These are phyloP conservation scores for Smittium culicis DNA, from an alignment of 371 early-diverging fungal species.

Conservation along the genomic window DNA sequence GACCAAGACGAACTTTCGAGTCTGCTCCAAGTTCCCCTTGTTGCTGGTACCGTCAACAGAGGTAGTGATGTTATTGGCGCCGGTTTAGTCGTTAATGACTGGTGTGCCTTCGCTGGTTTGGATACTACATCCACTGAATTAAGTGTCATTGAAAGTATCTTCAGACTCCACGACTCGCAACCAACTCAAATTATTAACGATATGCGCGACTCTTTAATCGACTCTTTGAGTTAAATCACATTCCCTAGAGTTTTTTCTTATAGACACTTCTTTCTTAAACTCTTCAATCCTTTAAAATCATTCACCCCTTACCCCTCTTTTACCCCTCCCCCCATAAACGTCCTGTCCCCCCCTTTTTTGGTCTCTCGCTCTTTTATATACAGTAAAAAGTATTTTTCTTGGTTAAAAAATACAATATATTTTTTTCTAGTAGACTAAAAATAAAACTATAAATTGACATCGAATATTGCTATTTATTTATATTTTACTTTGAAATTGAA, in stretches of 20 bases:
- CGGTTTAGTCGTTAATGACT: conserved; percentile 98
- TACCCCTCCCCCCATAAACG: no score
- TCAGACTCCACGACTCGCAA: conserved; percentile 86
- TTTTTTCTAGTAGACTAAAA: no score
- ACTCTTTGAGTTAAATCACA: conserved; percentile 54
- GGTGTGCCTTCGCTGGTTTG: conserved; percentile 95
- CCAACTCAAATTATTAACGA: conserved; percentile 83
- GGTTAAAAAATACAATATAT: no score
- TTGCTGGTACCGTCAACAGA: conserved; percentile 98
- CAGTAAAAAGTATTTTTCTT: no score
- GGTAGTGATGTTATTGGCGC: conserved; percentile 98
- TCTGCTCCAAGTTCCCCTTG: conserved; percentile 93
- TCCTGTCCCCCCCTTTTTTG: no score
- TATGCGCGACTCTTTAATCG: conserved; percentile 86
- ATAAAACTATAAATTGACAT: no score
- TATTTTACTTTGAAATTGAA: no score
- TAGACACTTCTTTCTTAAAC: no score
- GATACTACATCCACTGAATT: conserved; percentile 98
- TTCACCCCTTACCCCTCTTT: no score
- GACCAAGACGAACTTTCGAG: conserved; percentile 98
- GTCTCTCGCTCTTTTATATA: no score
- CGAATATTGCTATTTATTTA: no score
- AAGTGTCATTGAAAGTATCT: conserved; percentile 96
- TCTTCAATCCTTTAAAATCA: no score
- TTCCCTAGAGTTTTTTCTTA: not conserved